A percentile compares a stretch with the other conserved stretches of the same genome.
Conservation (phyloP, 805 yeast species). For the Starmerella apis region DNA sequence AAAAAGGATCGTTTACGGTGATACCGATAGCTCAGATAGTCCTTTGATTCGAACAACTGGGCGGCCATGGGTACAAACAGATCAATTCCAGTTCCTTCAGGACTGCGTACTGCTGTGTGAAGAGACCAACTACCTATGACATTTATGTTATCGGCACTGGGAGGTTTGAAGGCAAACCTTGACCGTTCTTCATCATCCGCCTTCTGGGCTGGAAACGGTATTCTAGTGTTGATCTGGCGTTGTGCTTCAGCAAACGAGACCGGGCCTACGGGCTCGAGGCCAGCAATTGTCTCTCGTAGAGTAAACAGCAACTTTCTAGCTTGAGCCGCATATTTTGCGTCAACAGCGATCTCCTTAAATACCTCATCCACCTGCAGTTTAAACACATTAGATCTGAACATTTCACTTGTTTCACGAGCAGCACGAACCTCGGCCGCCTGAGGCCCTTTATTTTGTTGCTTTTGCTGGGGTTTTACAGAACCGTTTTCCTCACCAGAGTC, state of each 20-base stretch:
- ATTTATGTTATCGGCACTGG: slow-evolving; percentile 50
- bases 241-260: slow-evolving; percentile 8
- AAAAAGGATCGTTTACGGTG: slow-evolving; percentile 84
- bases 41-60: slow-evolving; percentile 68
- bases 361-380: slow-evolving; percentile 90
- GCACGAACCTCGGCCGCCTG: slow-evolving; percentile 65
- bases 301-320: slow-evolving; percentile 48
- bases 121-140: slow-evolving; percentile 84
- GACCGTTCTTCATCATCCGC: slow-evolving; percentile 37
- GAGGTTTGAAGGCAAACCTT: slow-evolving; percentile 57
- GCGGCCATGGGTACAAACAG: slow-evolving; percentile 74
- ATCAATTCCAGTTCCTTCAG: slow-evolving; percentile 56
- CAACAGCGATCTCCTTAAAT: slow-evolving; percentile 64
- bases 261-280: slow-evolving; percentile 14
- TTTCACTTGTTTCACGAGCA: slow-evolving; percentile 87
- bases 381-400: slow-evolving; percentile 90
- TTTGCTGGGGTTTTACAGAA: neutral
- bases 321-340: slow-evolving; percentile 58
- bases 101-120: slow-evolving; percentile 62
- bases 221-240: slow-evolving; percentile 24
- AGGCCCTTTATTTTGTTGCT: slow-evolving; percentile 6
- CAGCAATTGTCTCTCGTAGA: slow-evolving; percentile 43
- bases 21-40: slow-evolving; percentile 80
- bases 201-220: slow-evolving; percentile 56
- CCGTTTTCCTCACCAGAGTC: neutral